Evolutionary conservation across 2,329 filamentous ascomycete genomes (phyloP), one percentile per base, ranked within the genome.

Genomic region (Akanthomyces lecanii): DNA sequence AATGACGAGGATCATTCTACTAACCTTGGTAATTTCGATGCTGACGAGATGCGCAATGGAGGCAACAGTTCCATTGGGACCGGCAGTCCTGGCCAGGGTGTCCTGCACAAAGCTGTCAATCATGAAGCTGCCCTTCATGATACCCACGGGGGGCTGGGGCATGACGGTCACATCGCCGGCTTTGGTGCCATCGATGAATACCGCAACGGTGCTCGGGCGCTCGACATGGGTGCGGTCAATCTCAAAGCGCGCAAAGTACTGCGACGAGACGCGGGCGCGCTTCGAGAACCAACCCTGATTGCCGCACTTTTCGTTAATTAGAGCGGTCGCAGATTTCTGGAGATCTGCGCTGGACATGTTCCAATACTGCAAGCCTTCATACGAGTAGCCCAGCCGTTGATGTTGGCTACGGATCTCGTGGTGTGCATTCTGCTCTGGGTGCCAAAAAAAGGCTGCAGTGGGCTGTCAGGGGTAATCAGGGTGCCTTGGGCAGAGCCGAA

Each of bases 101-200:
- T 78, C 66, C 70, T 89, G 88, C 74, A 91, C 89, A 5, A 89
- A 89, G 69, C 87, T 86, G 63, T 69, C 69, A 55, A 76, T 73
- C 63, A 76, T 73, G 18, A 66, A 63, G 48, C 65, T 54, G 25
- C 63, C 66, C 63, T 64, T 45, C 38, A 65, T 51, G 23, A 54
- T 58, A 45, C 61, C 66, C 12, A 25, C 55, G 6, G 59, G 50
- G 18, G 63, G 67, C 33, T 60, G 66, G 23, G 53, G 63, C 60
- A 69, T 64, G 55, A 69, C 61, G 16, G 62, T 54, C 38, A 66
- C 65, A 21, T 63, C 65, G 4, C 68, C 68, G 18, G 66, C 67
- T 21, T 63, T 58, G 48, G 61, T 42, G 42, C 62, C 65, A 40
- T 63, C 62, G 21, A 69, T 48, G 59, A 63, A 68, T 12, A 69